Percentiles rank a stretch among this genome's conserved stretches.
phyloP scores from a whole-genome alignment of 2,329 filamentous ascomycete genomes.

The Colletotrichum melonis region DNA sequence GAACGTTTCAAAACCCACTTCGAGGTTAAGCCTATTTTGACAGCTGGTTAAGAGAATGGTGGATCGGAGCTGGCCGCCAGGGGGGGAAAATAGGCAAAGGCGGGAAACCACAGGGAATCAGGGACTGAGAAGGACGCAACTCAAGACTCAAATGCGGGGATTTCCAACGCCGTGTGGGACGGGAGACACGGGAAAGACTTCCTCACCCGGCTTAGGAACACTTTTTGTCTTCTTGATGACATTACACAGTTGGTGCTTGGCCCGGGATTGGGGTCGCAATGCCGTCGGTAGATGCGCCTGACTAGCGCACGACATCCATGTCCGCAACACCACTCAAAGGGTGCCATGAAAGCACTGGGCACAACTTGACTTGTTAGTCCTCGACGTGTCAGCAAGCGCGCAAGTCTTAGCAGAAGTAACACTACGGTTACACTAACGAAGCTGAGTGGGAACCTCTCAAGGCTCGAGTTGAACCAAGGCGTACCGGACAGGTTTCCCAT shows the following conservation, averaged over 20 bases:
- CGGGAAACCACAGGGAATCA: neutral
- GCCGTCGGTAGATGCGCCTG: slow-evolving; percentile 31
- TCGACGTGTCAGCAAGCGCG: neutral
- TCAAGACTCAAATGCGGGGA: slow-evolving; percentile 15
- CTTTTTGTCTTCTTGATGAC: neutral
- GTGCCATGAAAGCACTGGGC: neutral
- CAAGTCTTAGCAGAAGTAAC: neutral
- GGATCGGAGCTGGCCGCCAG: slow-evolving; percentile 25
- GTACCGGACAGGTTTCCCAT: neutral
- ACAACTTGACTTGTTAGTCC: neutral
- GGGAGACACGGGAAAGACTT: slow-evolving; percentile 26
- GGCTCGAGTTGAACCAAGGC: neutral
- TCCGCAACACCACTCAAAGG: slow-evolving; percentile 3
- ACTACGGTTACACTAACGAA: neutral
- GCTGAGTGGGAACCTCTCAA: neutral
- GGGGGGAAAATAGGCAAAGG: neutral
- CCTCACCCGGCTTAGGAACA: slow-evolving; percentile 15
- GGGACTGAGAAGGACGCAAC: neutral
- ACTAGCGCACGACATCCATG: slow-evolving; percentile 30
- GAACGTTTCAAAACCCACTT: slow-evolving; percentile 7
- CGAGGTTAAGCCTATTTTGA: slow-evolving; percentile 22
- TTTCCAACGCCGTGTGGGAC: neutral
- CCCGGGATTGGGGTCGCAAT: slow-evolving; percentile 9
- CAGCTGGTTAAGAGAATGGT: slow-evolving; percentile 17
- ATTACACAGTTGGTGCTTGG: neutral